Evolutionary conservation across 2,329 filamentous ascomycete genomes (phyloP).

Genomic region (Arachnomyces sp.): DNA sequence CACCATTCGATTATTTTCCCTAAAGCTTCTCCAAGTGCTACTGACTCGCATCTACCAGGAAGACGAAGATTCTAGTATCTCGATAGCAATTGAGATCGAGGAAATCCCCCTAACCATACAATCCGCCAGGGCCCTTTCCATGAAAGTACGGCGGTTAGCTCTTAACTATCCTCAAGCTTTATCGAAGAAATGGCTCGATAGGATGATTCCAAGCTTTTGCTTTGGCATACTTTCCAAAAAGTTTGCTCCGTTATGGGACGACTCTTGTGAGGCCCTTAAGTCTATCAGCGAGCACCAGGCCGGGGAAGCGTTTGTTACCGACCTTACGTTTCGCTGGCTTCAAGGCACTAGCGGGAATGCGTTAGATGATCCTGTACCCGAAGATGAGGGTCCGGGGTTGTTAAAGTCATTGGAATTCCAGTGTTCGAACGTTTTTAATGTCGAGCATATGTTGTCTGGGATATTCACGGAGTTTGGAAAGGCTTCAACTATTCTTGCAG

Average conservation of each 20-base stretch:
- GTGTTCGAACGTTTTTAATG: slow-evolving; percentile 63
- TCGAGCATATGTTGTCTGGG: slow-evolving; percentile 47
- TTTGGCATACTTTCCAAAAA: slow-evolving; percentile 86
- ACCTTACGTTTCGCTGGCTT: slow-evolving; percentile 73
- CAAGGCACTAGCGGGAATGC: slow-evolving; percentile 20
- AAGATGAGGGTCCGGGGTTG: no score
- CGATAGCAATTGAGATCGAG: slow-evolving; percentile 70
- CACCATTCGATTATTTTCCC: slow-evolving; percentile 61
- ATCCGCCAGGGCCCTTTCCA: slow-evolving; percentile 68
- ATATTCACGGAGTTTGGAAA: slow-evolving; percentile 48
- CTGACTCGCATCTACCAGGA: slow-evolving; percentile 39
- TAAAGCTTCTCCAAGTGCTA: slow-evolving; percentile 63
- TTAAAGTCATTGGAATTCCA: slow-evolving; percentile 55
- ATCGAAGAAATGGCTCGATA: slow-evolving; percentile 57
- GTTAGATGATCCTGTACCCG: no score
- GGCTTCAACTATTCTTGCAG: slow-evolving; percentile 52
- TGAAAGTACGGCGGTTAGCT: slow-evolving; percentile 75
- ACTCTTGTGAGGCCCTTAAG: slow-evolving; percentile 67
- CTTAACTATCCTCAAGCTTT: slow-evolving; percentile 54
- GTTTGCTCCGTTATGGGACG: slow-evolving; percentile 80
- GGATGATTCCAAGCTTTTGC: slow-evolving; percentile 70
- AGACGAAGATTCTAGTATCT: slow-evolving; percentile 36
- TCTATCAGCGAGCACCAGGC: slow-evolving; percentile 61
- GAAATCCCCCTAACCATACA: slow-evolving; percentile 70
- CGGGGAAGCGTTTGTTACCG: slow-evolving; percentile 66